These are phyloP conservation scores for Wickerhamomyces subpelliculosus DNA, from an alignment of 805 yeast species.

Conservation along the genomic window DNA sequence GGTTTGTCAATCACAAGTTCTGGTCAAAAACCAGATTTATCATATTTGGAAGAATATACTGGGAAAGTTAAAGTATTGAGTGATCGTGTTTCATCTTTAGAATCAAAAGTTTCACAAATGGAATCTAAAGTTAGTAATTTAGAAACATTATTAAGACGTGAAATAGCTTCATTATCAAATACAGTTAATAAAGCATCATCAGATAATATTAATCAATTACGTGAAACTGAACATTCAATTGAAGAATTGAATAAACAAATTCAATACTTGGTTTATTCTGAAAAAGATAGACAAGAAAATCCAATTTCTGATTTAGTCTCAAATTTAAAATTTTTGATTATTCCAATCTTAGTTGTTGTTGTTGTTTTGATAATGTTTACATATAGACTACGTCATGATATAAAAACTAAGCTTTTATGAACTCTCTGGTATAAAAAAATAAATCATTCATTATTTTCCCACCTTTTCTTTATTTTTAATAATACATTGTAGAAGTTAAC, in stretches of 20 bases:
- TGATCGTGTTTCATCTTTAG: background rate
- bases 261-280: conserved; percentile 15
- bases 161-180: conserved; percentile 1
- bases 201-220: conserved; percentile 17
- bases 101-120: conserved; percentile 1
- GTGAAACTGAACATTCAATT: conserved; percentile 17
- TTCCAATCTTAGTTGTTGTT: conserved; percentile 18
- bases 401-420: conserved; percentile 50
- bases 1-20: conserved; percentile 7
- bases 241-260: conserved; percentile 13
- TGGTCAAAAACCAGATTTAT: conserved; percentile 12
- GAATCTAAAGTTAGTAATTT: conserved; percentile 5
- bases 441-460: no score
- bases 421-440: no score
- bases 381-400: conserved; percentile 51
- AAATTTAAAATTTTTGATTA: conserved; percentile 19
- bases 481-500: no score
- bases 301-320: conserved; percentile 18
- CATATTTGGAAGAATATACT: conserved; percentile 14
- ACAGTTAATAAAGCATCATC: conserved; percentile 11
- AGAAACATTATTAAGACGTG: conserved; percentile 4
- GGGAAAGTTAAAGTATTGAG: conserved; percentile 8
- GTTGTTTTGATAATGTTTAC: conserved; percentile 38
- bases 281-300: conserved; percentile 17
- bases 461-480: no score